Evolutionary conservation across 2,329 filamentous ascomycete genomes (phyloP).

Genomic region (Plectosphaerella plurivora): DNA sequence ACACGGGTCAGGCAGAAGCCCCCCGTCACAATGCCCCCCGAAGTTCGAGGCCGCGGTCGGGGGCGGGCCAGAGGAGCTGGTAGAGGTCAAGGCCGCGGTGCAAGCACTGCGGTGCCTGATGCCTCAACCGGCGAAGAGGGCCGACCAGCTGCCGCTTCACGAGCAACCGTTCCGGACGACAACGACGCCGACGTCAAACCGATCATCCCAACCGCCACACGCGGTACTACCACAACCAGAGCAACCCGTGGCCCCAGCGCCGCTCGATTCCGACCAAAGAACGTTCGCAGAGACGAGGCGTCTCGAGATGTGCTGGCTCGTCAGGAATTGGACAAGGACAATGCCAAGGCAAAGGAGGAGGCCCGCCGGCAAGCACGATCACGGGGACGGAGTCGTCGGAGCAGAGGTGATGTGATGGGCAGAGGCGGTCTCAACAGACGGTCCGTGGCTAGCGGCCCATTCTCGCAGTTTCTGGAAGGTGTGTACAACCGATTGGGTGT

Average conservation of each 20-base stretch:
- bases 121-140: not conserved
- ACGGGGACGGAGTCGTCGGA: constrained; percentile 31
- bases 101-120: constrained; percentile 2
- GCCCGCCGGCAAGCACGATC: constrained; percentile 12
- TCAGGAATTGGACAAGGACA: constrained; percentile 37
- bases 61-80: constrained; percentile 10
- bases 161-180: not conserved
- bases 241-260: constrained; percentile 28
- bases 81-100: constrained; percentile 9
- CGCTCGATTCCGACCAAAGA: constrained; percentile 42
- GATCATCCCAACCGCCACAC: constrained; percentile 1
- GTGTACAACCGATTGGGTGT: not conserved
- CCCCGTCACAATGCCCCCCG: constrained; percentile 7
- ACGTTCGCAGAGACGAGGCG: constrained; percentile 44
- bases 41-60: constrained; percentile 10
- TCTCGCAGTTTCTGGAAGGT: constrained; percentile 21
- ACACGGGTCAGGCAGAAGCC: not conserved
- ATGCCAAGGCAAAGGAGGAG: constrained; percentile 13
- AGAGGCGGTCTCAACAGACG: constrained; percentile 31
- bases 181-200: not conserved
- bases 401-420: constrained; percentile 39
- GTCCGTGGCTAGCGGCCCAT: constrained; percentile 33
- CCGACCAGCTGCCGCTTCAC: not conserved
- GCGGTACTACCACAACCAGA: constrained; percentile 25
- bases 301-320: constrained; percentile 42